Evolutionary conservation across 208 protist species (phyloP).

Genomic region (Sergeia podlipaevii): DNA sequence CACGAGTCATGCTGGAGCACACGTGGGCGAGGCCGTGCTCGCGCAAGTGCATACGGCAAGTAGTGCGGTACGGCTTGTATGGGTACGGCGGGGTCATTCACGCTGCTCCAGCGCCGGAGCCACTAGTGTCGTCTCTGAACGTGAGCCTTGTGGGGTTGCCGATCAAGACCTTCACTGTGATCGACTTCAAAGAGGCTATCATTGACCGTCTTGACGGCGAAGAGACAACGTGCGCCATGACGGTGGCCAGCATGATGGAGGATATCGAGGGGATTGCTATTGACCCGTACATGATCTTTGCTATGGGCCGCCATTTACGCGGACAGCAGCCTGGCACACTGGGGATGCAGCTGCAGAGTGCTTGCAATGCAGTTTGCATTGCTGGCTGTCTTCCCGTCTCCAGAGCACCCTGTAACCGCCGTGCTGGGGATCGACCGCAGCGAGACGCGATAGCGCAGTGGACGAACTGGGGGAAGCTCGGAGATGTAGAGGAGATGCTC

Average conservation of each 20-base stretch:
- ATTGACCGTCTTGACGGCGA: slow-evolving; percentile 48
- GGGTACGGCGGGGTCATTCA: slow-evolving; percentile 67
- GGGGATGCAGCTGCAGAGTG: slow-evolving; percentile 62
- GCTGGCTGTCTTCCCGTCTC: slow-evolving; percentile 55
- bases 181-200: slow-evolving; percentile 38
- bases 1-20: slow-evolving; percentile 30
- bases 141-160: slow-evolving; percentile 9
- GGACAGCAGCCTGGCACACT: slow-evolving; percentile 30
- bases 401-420: slow-evolving; percentile 50
- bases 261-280: slow-evolving; percentile 76
- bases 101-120: slow-evolving; percentile 21
- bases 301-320: slow-evolving; percentile 53
- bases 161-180: slow-evolving; percentile 45
- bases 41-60: slow-evolving; percentile 50
- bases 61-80: slow-evolving; percentile 66
- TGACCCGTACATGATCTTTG: slow-evolving; percentile 83
- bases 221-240: slow-evolving; percentile 71
- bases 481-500: slow-evolving; percentile 14
- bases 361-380: slow-evolving; percentile 57
- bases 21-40: slow-evolving; percentile 40
- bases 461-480: slow-evolving; percentile 33
- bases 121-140: slow-evolving; percentile 24
- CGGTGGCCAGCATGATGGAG: slow-evolving; percentile 69
- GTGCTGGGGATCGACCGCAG: slow-evolving; percentile 10
- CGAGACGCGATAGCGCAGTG: slow-evolving; percentile 33